These are phyloP conservation scores for Entomortierella parvispora DNA, from an alignment of 192 early-diverging fungal species.

Conservation along the genomic window DNA sequence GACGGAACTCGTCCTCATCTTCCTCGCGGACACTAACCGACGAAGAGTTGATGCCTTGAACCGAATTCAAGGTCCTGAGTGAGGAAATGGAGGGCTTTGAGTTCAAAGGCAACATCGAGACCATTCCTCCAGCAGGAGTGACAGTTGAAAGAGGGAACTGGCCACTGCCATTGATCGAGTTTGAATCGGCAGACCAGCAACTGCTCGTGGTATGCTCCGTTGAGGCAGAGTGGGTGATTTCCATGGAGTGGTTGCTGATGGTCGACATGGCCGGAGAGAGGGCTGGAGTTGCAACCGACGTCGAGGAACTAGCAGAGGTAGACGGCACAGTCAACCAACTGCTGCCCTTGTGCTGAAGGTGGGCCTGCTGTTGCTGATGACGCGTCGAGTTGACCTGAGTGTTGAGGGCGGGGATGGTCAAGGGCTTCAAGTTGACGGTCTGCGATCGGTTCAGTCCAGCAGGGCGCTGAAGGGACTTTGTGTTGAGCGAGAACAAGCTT, in stretches of 20 bases:
- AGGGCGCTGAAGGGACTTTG: constrained; percentile 38
- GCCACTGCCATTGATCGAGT: constrained; percentile 12
- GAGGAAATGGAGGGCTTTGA: constrained; percentile 7
- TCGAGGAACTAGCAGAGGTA: neutral
- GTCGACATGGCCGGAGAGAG: constrained; percentile 34
- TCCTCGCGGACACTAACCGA: constrained; percentile 28
- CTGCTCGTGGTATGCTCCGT: constrained; percentile 6
- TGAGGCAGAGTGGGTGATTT: constrained; percentile 17
- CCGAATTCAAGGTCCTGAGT: neutral
- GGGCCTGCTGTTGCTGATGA: constrained; percentile 33
- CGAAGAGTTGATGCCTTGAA: neutral
- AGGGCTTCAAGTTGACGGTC: constrained; percentile 38
- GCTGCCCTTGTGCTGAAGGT: constrained; percentile 10
- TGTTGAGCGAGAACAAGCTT: constrained; percentile 49
- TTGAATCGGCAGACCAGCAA: constrained; percentile 21
- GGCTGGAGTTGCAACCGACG: neutral
- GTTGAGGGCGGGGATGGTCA: constrained; percentile 21
- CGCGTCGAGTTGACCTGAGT: neutral
- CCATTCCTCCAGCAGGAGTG: neutral
- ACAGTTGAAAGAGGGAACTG: neutral
- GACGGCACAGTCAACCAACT: constrained; percentile 47
- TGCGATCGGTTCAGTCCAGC: constrained; percentile 24
- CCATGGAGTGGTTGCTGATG: constrained; percentile 7
- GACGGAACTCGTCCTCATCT: constrained; percentile 14
- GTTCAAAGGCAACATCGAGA: neutral